Conservation (phyloP, 2,329 filamentous ascomycete species). For the Apiospora phragmitis region DNA sequence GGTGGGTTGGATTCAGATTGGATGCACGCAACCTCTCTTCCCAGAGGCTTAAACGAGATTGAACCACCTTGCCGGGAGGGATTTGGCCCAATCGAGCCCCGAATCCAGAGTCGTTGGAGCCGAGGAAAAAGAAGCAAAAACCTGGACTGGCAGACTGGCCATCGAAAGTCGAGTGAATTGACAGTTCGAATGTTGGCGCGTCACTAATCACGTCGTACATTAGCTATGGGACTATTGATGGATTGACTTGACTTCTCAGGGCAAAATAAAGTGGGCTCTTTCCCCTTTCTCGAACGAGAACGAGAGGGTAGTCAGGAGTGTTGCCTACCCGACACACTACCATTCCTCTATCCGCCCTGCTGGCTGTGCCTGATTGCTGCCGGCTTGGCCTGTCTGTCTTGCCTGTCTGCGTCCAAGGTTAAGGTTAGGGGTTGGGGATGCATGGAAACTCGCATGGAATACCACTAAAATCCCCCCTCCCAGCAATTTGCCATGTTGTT, state of each 20-base stretch:
- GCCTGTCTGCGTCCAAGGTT: neutral
- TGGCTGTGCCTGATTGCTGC: neutral
- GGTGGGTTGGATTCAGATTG: neutral
- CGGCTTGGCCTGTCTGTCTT: neutral
- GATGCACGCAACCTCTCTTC: neutral
- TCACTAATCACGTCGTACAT: neutral
- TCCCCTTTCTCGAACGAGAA: neutral
- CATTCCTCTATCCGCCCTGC: neutral
- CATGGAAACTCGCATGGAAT: slow-evolving; percentile 1
- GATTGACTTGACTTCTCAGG: neutral
- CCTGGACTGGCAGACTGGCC: neutral
- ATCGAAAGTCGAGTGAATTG: neutral
- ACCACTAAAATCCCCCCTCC: neutral
- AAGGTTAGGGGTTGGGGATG: slow-evolving; percentile 3
- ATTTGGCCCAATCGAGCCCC: neutral
- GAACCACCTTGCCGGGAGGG: neutral
- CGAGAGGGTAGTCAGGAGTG: too few species aligned
- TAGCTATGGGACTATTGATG: slow-evolving; percentile 4
- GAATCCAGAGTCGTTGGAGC: neutral
- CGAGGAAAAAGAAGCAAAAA: neutral
- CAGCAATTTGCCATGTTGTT: neutral
- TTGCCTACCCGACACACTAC: neutral
- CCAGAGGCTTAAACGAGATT: neutral
- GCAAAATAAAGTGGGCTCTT: neutral
- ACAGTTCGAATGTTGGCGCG: neutral